Conservation (phyloP, 2,329 filamentous ascomycete genomes). For the Hypoxylon sp. region DNA sequence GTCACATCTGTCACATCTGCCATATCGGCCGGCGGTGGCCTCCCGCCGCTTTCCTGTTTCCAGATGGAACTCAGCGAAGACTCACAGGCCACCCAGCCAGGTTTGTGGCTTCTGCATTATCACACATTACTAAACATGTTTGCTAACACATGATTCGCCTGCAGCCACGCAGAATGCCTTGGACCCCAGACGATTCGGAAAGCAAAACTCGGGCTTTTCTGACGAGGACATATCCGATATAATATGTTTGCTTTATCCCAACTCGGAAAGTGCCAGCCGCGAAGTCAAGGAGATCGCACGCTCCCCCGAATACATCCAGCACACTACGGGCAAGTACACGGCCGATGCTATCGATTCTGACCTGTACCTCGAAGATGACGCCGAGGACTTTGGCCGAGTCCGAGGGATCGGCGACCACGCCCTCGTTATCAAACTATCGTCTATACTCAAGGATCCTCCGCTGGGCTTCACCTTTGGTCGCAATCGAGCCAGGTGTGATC, state of each 20-base stretch:
- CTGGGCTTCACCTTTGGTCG: slow-evolving; percentile 89
- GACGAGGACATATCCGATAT: slow-evolving; percentile 88
- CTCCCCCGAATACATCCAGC: slow-evolving; percentile 52
- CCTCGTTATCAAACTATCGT: slow-evolving; percentile 82
- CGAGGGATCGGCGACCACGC: slow-evolving; percentile 66
- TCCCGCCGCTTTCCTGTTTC: slow-evolving; percentile 24
- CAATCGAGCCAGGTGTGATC: slow-evolving; percentile 74
- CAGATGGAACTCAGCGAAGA: slow-evolving; percentile 44
- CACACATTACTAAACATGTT: not conserved
- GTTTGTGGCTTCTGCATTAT: slow-evolving; percentile 32
- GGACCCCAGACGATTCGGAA: slow-evolving; percentile 80
- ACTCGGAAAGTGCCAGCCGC: slow-evolving; percentile 73
- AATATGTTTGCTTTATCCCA: slow-evolving; percentile 85
- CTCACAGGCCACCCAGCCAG: slow-evolving; percentile 47
- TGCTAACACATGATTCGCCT: slow-evolving; percentile 17
- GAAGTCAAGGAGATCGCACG: slow-evolving; percentile 67
- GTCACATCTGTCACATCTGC: not conserved
- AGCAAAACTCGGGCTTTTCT: slow-evolving; percentile 82
- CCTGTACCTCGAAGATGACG: slow-evolving; percentile 59
- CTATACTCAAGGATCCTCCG: slow-evolving; percentile 70
- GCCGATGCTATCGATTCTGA: slow-evolving; percentile 61
- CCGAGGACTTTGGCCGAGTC: slow-evolving; percentile 59
- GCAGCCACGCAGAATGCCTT: slow-evolving; percentile 79
- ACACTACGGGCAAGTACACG: slow-evolving; percentile 59
- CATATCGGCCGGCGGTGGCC: slow-evolving; percentile 21